Percentiles rank a stretch among this genome's conserved stretches.
phyloP scores from a whole-genome alignment of 805 yeast species.

The Metschnikowia kunwiensis region DNA sequence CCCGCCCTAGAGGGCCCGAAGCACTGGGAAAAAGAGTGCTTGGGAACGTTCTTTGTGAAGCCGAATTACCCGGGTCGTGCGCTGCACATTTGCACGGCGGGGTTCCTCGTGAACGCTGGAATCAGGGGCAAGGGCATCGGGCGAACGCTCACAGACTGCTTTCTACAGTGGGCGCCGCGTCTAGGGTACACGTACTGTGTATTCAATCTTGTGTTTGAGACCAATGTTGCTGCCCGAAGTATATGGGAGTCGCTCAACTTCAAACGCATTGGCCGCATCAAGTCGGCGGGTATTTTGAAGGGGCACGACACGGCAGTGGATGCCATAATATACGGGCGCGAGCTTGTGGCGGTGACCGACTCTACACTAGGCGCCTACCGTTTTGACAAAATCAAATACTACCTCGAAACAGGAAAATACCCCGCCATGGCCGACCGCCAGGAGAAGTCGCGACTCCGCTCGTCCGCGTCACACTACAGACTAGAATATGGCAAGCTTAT shows the following conservation, averaged over 20 bases:
- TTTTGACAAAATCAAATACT: conserved; percentile 74
- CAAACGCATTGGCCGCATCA: conserved; percentile 72
- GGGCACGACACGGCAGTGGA: conserved; percentile 85
- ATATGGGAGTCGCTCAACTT: conserved; percentile 77
- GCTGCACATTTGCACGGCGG: conserved; percentile 88
- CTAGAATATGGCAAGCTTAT: conserved; percentile 68
- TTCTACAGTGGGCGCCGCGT: conserved; percentile 85
- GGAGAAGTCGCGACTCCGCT: conserved; percentile 83
- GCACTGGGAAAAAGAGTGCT: conserved; percentile 90
- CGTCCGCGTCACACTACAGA: conserved; percentile 74
- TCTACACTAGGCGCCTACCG: conserved; percentile 52
- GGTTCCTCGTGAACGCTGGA: conserved; percentile 87
- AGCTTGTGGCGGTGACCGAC: conserved; percentile 56
- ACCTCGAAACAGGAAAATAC: conserved; percentile 79
- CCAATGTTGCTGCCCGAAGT: conserved; percentile 77
- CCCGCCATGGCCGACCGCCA: conserved; percentile 80
- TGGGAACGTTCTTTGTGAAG: conserved; percentile 81
- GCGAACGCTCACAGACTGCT: conserved; percentile 75
- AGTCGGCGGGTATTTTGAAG: conserved; percentile 84
- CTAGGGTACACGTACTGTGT: conserved; percentile 82
- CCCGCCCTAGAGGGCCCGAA: conserved; percentile 46
- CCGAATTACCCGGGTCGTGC: conserved; percentile 93
- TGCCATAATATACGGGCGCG: conserved; percentile 80
- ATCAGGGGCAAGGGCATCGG: conserved; percentile 93
- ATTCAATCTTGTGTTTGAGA: conserved; percentile 84